Base-by-base conservation (phyloP, 176 grass and related monocot species). In the Thinopyrum elongatum region DNA sequence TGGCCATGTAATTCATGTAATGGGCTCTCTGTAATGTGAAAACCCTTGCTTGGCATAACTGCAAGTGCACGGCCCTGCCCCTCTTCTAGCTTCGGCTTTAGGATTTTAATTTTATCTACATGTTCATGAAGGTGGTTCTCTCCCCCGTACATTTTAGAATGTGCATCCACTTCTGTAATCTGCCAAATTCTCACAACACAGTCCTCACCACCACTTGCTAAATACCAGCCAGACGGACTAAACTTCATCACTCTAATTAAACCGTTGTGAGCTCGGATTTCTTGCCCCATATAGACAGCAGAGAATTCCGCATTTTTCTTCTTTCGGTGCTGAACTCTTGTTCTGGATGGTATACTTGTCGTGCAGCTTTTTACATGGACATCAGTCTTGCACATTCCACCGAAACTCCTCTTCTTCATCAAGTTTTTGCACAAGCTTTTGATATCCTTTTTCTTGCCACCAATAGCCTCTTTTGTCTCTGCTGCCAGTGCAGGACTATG, bases 231-330 rank as follows among this genome's bases (percentile, higher is more conserved):
- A 84, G 89, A 92, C 29, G 87, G 84, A 70, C 92, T 89, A 78
- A 99, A 99, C 76, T 99, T 94, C 88, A 96, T 93, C 28, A 85
- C 86, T 57, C 76, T 86, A 85, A 99, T 96, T 78, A 88, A 83
- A 68, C 97, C 97, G 55, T 99, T 91, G 39, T 99, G 97, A 31
- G 94, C 97, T 72, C 83, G 85, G 64, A 99, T 94, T 92, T 99
- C 92, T 91, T 96, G 97, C 70, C 82, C 90, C 92, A 92, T 87
- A 69, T 77, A 91, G 44, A 99, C 78, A 33, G 90, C 90, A 34
- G 97, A 92, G 67, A 99, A 96, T 76, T 99, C 97, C 60, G 72
- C 85, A 60, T 42, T 64, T 1, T 80, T 93, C 88, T 96, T 99
- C 79, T 82, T 92, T 44, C 88, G 82, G 14, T 87, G 86, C 47